These are phyloP conservation scores for Cutaneotrichosporon cyanovorans DNA, from an alignment of 1,284 basidiomycete genomes.

Conservation along the genomic window DNA sequence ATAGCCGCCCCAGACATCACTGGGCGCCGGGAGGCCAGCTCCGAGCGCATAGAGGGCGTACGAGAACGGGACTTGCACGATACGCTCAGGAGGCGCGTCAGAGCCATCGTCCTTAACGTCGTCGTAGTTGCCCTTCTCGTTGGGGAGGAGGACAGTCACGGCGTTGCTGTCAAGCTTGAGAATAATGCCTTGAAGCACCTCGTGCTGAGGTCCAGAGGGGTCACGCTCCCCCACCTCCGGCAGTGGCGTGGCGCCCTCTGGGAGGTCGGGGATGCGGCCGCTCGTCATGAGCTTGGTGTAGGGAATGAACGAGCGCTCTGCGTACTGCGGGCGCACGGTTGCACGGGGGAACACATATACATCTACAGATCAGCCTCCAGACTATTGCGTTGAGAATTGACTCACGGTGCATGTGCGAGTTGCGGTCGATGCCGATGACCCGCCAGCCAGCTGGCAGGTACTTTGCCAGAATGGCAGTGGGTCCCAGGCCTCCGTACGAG, in stretches of 20 bases:
- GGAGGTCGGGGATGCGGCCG: constrained; percentile 5
- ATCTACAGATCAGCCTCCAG: constrained; percentile 25
- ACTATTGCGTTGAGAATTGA: background rate
- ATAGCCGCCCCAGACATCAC: constrained; percentile 38
- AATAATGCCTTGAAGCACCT: constrained; percentile 51
- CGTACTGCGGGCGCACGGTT: constrained; percentile 45
- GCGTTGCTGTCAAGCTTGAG: constrained; percentile 48
- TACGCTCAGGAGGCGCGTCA: constrained; percentile 9
- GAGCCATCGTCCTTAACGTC: no score
- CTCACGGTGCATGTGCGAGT: constrained; percentile 50
- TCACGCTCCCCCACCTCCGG: background rate
- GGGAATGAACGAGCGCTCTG: constrained; percentile 58
- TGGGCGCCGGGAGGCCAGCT: constrained; percentile 36
- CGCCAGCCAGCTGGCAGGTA: constrained; percentile 57
- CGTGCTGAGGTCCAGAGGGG: constrained; percentile 1
- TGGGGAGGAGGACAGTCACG: constrained; percentile 48
- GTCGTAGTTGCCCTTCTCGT: constrained; percentile 8
- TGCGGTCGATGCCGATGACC: constrained; percentile 61
- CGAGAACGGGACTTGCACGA: constrained; percentile 42
- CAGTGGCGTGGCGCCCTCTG: no score
- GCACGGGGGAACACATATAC: constrained; percentile 50
- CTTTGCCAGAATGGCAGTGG: constrained; percentile 54
- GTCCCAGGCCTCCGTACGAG: constrained; percentile 54
- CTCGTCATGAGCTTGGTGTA: no score
- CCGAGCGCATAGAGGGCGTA: constrained; percentile 48